A percentile compares a stretch with the other conserved stretches of the same genome.
These are phyloP conservation scores for Mycocentrospora acerina DNA, from an alignment of 2,329 filamentous ascomycete species.

Conservation along the genomic window DNA sequence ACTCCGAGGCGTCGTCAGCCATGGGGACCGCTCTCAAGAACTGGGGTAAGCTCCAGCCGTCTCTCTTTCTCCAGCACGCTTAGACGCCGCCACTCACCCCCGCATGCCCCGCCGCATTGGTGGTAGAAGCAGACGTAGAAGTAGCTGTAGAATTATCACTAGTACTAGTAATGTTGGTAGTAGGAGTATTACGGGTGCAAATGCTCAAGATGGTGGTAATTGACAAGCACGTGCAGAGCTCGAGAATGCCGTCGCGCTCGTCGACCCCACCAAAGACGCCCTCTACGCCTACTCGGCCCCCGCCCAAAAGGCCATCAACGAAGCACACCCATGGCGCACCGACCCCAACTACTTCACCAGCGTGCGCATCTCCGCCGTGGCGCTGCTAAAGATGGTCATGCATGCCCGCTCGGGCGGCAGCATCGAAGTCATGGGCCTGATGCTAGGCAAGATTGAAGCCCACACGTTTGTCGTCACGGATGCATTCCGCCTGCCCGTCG, in stretches of 20 bases:
- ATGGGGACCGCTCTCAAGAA: constrained; percentile 41
- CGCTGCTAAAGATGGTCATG: constrained; percentile 98
- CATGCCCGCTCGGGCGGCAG: constrained; percentile 92
- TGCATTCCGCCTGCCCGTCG: constrained; percentile 88
- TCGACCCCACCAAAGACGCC: constrained; percentile 84
- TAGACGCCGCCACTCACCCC: constrained; percentile 10
- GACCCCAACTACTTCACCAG: constrained; percentile 89
- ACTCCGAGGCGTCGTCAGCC: constrained; percentile 8
- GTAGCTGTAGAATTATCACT: no score
- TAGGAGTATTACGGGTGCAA: no score
- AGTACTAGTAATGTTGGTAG: no score
- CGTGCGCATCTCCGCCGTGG: constrained; percentile 89
- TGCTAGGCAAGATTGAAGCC: constrained; percentile 89
- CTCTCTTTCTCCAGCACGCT: no score
- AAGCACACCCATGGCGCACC: constrained; percentile 70
- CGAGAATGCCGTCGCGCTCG: constrained; percentile 77
- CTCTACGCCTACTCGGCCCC: constrained; percentile 80
- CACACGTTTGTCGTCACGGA: constrained; percentile 92
- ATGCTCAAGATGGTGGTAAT: no score
- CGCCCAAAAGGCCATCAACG: constrained; percentile 66
- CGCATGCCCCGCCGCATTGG: no score
- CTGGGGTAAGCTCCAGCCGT: constrained; percentile 37
- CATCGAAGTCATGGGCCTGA: constrained; percentile 95
- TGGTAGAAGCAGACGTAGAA: no score
- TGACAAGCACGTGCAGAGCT: constrained; percentile 65